phyloP scores from a whole-genome alignment of 106 monocot species.

The Gastrodia elata region DNA sequence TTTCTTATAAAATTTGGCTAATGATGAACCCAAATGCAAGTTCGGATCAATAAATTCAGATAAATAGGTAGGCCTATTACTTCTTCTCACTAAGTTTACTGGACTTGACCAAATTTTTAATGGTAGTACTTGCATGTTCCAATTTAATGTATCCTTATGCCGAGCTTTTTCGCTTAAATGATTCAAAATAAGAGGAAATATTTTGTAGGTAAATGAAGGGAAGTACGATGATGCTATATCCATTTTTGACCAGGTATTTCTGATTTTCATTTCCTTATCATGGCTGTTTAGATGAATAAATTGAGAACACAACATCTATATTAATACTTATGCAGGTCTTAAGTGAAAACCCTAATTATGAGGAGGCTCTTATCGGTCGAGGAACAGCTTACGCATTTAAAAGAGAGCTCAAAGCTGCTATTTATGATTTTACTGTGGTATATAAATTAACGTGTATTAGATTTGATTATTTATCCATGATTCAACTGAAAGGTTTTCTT shows the following conservation, averaged over 20 bases:
- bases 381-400: conserved; percentile 94
- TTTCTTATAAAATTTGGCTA: not conserved
- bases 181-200: not conserved
- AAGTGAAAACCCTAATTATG: conserved; percentile 69
- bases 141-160: not conserved
- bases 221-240: conserved; percentile 77
- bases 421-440: conserved; percentile 93
- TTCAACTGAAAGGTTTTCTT: conserved; percentile 3
- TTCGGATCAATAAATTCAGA: not conserved
- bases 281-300: not conserved
- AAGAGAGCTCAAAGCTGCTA: conserved; percentile 81
- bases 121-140: not conserved
- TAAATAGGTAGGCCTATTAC: not conserved
- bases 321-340: conserved; percentile 42
- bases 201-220: conserved; percentile 84
- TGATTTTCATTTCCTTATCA: not conserved
- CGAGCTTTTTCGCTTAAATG: not conserved
- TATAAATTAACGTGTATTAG: not conserved
- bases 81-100: not conserved
- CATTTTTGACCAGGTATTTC: conserved; percentile 72
- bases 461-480: not conserved
- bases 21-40: not conserved
- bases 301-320: not conserved
- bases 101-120: not conserved
- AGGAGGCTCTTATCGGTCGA: conserved; percentile 88